These are phyloP conservation scores for Lagenidium giganteum DNA, from an alignment of 352 stramenopile species.

Conservation along the genomic window DNA sequence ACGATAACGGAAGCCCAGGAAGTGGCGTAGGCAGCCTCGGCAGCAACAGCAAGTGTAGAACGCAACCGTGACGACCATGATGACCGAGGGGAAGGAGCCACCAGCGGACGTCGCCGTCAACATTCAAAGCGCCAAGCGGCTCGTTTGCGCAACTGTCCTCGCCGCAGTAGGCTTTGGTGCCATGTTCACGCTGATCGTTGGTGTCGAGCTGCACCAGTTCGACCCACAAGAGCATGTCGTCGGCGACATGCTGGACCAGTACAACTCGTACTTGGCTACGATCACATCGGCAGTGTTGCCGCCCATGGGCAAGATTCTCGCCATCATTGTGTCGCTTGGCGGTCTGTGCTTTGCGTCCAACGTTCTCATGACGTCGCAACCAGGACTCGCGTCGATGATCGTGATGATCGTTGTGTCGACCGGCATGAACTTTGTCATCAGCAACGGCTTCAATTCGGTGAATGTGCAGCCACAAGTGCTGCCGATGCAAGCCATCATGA, in stretches of 20 bases:
- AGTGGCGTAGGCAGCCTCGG: too few species aligned
- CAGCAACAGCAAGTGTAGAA: too few species aligned
- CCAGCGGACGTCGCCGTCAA: too few species aligned
- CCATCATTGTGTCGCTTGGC: constrained; percentile 10
- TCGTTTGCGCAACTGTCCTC: too few species aligned
- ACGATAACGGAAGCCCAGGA: too few species aligned
- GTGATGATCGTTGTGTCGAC: constrained; percentile 6
- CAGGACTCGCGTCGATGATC: background rate
- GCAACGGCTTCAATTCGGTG: constrained; percentile 20
- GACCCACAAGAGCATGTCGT: too few species aligned
- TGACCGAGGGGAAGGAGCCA: too few species aligned
- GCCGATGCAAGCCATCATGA: constrained; percentile 1
- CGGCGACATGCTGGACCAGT: constrained; percentile 16
- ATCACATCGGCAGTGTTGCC: constrained; percentile 14
- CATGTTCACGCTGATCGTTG: too few species aligned
- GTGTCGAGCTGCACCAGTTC: too few species aligned
- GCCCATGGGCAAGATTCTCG: constrained; percentile 15
- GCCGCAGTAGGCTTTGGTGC: too few species aligned
- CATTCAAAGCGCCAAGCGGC: too few species aligned
- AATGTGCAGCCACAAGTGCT: constrained; percentile 19
- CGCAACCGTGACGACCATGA: too few species aligned
- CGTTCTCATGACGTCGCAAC: constrained; percentile 3
- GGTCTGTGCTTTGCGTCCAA: constrained; percentile 8
- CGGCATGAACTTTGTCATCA: constrained; percentile 10
- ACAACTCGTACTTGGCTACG: constrained; percentile 20